Evolutionary conservation across 495 filamentous ascomycete species (phyloP).

Genomic region (Annulohypoxylon bovei): DNA sequence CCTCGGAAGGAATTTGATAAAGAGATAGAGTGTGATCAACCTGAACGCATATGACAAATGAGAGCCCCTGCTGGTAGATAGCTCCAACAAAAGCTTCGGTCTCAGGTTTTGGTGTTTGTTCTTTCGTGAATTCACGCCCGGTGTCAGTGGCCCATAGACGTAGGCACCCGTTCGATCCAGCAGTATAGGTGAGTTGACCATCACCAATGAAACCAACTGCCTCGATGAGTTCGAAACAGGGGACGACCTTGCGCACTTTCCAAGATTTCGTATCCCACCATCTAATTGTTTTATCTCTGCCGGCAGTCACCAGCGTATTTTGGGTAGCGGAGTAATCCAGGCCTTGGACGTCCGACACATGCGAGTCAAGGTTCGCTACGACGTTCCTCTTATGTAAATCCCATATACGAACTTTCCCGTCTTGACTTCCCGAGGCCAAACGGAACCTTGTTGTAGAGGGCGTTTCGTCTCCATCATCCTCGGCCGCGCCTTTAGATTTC

Average conservation of each 20-base stretch:
- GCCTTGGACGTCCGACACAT: constrained; percentile 89
- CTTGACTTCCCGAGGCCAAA: constrained; percentile 90
- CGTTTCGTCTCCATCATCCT: constrained; percentile 53
- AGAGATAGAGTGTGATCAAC: constrained; percentile 85
- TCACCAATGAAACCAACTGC: constrained; percentile 79
- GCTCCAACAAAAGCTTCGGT: constrained; percentile 79
- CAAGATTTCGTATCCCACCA: constrained; percentile 87
- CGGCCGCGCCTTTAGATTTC: constrained; percentile 57
- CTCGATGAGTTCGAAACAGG: constrained; percentile 87
- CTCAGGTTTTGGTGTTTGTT: constrained; percentile 64
- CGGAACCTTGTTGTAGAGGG: constrained; percentile 67
- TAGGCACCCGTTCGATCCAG: constrained; percentile 83
- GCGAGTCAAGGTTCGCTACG: constrained; percentile 82
- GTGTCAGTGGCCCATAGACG: constrained; percentile 82
- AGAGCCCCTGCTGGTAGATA: constrained; percentile 67
- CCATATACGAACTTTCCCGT: constrained; percentile 91
- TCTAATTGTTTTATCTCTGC: constrained; percentile 92
- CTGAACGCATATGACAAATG: constrained; percentile 83
- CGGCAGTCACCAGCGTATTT: constrained; percentile 83
- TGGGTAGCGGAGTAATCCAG: constrained; percentile 80
- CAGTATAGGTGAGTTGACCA: constrained; percentile 78
- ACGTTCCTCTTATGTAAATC: constrained; percentile 85
- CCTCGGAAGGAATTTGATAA: constrained; percentile 64
- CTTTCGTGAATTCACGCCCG: constrained; percentile 80
- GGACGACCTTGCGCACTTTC: constrained; percentile 83